Evolutionary conservation across 768 basidiomycete genomes (phyloP), one percentile per base, ranked within the genome.

Genomic region (Boletus rubescentipes): DNA sequence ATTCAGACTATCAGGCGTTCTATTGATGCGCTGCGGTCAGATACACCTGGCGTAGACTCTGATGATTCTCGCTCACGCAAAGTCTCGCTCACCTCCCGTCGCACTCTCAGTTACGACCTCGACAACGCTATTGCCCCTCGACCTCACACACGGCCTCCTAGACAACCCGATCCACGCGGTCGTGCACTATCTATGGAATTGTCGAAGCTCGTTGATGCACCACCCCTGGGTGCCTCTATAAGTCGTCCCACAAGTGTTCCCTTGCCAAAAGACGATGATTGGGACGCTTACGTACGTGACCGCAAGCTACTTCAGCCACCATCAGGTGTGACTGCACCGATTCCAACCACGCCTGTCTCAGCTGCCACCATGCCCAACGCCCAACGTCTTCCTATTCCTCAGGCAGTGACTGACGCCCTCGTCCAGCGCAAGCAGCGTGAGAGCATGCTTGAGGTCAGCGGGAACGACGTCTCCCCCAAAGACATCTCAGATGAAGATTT

Each of bases 211-310:
- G 67, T 77, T 38, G 72, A 78, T 55, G 67, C 74, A 31, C 68
- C 75, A 46, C 63, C 74, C 21, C 61, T 79, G 15, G 80, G 80
- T 14, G 79, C 80, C 49, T 75, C 83, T 2, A 83, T 88, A 49
- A 77, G 78, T 51, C 79, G 89, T 36, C 87, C 90, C 15, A 86
- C 83, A 0, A 90, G 87, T 61, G 85, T 77, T 6, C 88, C 89
- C n/a, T 70, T 89, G 37, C 47, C 53, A 5, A 65, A 79, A 45
- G 84, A 89, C 39, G 78, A 82, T n/a, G 86, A 89, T 59, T 97
- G 93, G 93, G 89, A 95, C 57, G 72, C 80, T 40, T 96, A 97
- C 68, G 79, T 93, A 45, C 84, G 84, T 41, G 91, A 95, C 46
- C 82, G 93, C 51, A 91, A 88, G 65, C 77, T 97, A 15, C 71